A percentile compares a stretch with the other conserved stretches of the same genome.
These are phyloP conservation scores for Przewalskia tangutica DNA, from an alignment of 257 asterid genomes.

Conservation along the genomic window DNA sequence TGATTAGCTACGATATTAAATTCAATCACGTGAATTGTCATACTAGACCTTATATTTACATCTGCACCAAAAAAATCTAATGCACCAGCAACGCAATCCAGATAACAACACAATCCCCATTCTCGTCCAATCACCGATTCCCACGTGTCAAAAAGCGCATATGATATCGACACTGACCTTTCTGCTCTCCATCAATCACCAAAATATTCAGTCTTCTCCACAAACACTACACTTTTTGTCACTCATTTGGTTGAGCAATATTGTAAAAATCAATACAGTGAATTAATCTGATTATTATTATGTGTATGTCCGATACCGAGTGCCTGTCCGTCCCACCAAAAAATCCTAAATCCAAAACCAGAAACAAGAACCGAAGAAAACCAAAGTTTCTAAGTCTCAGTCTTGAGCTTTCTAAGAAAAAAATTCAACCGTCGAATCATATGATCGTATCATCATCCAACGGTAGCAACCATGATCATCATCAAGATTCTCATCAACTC, in stretches of 20 bases:
- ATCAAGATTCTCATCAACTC: conserved; percentile 16
- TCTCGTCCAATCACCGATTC: conserved; percentile 12
- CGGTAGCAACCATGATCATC: background rate
- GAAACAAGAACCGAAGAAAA: conserved; percentile 24
- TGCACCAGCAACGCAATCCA: conserved; percentile 36
- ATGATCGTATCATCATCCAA: background rate
- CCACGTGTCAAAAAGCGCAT: conserved; percentile 35
- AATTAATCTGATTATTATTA: conserved; percentile 14
- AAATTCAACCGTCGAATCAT: background rate
- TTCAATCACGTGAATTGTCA: background rate
- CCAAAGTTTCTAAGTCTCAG: conserved; percentile 76
- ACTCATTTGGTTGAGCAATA: background rate
- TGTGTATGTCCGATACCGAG: background rate
- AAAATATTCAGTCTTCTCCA: conserved; percentile 9
- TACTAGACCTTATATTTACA: background rate
- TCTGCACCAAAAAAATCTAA: background rate
- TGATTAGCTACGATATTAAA: background rate
- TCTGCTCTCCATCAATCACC: conserved; percentile 6
- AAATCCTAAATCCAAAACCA: conserved; percentile 3
- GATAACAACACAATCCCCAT: conserved; percentile 23
- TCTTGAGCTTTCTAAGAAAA: conserved; percentile 41
- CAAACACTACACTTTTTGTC: conserved; percentile 7
- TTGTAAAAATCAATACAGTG: background rate
- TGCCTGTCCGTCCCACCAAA: background rate
- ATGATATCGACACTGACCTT: background rate